Percentiles rank a stretch among this genome's conserved stretches.
Evolutionary conservation across 1,284 basidiomycete genomes (phyloP).

Genomic region (Pterulicium gracile): DNA sequence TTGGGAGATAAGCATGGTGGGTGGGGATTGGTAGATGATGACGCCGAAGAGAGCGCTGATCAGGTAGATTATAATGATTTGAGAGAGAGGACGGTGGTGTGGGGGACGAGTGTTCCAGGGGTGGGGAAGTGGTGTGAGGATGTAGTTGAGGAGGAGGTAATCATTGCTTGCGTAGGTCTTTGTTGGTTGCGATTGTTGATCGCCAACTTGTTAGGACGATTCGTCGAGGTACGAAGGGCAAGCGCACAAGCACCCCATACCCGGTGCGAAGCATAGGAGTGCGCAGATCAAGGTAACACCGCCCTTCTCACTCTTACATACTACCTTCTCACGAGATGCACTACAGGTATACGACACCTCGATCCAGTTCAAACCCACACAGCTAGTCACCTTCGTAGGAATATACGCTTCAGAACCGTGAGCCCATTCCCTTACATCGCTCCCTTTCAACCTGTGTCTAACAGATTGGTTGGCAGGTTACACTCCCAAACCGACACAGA

Average conservation of each 20-base stretch:
- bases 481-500: slow-evolving; percentile 25
- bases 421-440: slow-evolving; percentile 16
- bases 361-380: slow-evolving; percentile 39
- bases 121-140: slow-evolving; percentile 39
- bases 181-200: slow-evolving; percentile 4
- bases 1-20: slow-evolving; percentile 38
- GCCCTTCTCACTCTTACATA: slow-evolving; percentile 1
- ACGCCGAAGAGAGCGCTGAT: slow-evolving; percentile 16
- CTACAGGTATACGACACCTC: slow-evolving; percentile 45
- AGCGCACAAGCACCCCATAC: slow-evolving; percentile 55
- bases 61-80: slow-evolving; percentile 37
- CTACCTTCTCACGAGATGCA: background rate
- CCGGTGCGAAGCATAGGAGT: slow-evolving; percentile 43
- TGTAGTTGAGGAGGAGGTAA: slow-evolving; percentile 16
- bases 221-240: slow-evolving; percentile 19
- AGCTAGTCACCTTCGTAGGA: slow-evolving; percentile 56
- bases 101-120: slow-evolving; percentile 64
- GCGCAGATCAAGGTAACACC: slow-evolving; percentile 55
- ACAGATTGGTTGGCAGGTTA: slow-evolving; percentile 17
- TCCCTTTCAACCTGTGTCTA: slow-evolving; percentile 5
- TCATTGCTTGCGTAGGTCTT: background rate
- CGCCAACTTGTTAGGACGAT: slow-evolving; percentile 9
- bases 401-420: slow-evolving; percentile 56
- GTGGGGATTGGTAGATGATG: slow-evolving; percentile 47
- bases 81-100: slow-evolving; percentile 50